Percentiles rank a stretch among this genome's conserved stretches.
phyloP scores from a whole-genome alignment of 2,329 filamentous ascomycete genomes.

The Colletotrichum incanum region DNA sequence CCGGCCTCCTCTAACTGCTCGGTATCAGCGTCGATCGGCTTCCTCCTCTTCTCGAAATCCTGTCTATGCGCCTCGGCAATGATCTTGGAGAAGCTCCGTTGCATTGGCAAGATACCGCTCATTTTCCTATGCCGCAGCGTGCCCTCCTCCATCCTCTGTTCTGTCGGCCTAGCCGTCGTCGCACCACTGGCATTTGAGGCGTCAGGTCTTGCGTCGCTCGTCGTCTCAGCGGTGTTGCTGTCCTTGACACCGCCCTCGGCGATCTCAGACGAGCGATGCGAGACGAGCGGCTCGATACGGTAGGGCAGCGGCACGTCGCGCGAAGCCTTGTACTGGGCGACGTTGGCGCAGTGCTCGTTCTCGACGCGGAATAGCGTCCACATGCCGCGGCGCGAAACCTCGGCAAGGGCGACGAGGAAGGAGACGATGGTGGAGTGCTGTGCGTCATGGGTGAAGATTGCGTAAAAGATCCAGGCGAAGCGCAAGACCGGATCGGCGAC shows the following conservation, averaged over 20 bases:
- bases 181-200: neutral
- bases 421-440: conserved; percentile 89
- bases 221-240: conserved; percentile 26
- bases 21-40: conserved; percentile 47
- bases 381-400: conserved; percentile 87
- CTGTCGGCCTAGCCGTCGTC: conserved; percentile 31
- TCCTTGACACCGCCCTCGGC: conserved; percentile 4
- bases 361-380: conserved; percentile 97
- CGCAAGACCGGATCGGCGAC: conserved; percentile 86
- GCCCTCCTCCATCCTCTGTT: conserved; percentile 46
- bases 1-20: conserved; percentile 47
- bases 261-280: conserved; percentile 48
- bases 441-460: conserved; percentile 82
- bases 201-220: conserved; percentile 22
- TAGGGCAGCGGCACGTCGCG: conserved; percentile 92
- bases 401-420: conserved; percentile 83
- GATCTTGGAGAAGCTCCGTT: conserved; percentile 69
- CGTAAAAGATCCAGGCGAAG: conserved; percentile 96
- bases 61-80: conserved; percentile 88
- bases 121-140: conserved; percentile 48
- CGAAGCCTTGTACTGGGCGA: conserved; percentile 89
- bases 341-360: conserved; percentile 97
- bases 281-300: conserved; percentile 67
- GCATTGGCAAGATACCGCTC: conserved; percentile 44
- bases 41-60: conserved; percentile 88